Evolutionary conservation across 306 rosid species (phyloP).

Genomic region (Vigna angularis): DNA sequence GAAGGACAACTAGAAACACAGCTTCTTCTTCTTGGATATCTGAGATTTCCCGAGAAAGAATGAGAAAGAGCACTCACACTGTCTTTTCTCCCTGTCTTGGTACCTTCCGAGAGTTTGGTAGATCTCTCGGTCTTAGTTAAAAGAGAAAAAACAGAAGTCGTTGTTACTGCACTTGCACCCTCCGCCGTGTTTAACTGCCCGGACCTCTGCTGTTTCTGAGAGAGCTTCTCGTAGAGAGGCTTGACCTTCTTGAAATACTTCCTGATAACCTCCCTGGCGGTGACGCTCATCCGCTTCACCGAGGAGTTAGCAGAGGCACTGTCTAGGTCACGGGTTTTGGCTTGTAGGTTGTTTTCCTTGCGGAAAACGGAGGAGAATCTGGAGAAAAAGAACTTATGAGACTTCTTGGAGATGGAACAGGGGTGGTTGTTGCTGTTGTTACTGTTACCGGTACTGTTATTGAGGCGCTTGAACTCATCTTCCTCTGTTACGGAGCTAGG

Average conservation of each 20-base stretch:
- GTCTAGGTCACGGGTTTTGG: background rate
- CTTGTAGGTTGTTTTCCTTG: conserved; percentile 37
- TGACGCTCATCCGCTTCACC: conserved; percentile 62
- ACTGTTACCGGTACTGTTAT: background rate
- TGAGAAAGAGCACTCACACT: conserved; percentile 56
- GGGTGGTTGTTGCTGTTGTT: background rate
- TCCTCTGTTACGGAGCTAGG: conserved; percentile 77
- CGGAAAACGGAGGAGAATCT: conserved; percentile 88
- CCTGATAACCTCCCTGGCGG: conserved; percentile 77
- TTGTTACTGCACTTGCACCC: background rate
- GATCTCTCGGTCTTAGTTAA: conserved; percentile 50
- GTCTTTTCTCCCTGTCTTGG: conserved; percentile 39
- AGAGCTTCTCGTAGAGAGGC: conserved; percentile 78
- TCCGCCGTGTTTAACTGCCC: background rate
- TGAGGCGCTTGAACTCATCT: conserved; percentile 66
- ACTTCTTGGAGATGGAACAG: background rate
- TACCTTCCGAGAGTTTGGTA: conserved; percentile 5
- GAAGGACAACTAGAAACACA: conserved; percentile 88
- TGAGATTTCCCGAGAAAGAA: conserved; percentile 87
- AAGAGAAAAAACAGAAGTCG: conserved; percentile 36
- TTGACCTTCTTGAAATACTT: conserved; percentile 86
- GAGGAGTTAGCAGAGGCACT: background rate
- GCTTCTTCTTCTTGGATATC: conserved; percentile 72
- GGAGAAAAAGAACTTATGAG: conserved; percentile 66
- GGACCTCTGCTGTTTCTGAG: conserved; percentile 55